phyloP scores from a whole-genome alignment of 1,284 basidiomycete genomes.

The Ganoderma leucocontextum region DNA sequence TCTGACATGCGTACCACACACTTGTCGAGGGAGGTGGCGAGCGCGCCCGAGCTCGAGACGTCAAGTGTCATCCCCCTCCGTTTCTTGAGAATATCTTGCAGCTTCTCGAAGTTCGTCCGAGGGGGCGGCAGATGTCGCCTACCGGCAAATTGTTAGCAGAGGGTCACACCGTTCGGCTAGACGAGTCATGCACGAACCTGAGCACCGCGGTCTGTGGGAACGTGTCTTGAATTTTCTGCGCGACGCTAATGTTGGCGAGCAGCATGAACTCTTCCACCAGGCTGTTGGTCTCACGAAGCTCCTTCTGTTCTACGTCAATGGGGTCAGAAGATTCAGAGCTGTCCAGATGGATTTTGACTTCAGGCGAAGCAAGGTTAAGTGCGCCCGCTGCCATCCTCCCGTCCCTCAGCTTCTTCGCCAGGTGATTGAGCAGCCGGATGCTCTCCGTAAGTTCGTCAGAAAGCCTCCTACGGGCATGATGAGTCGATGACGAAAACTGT shows the following conservation, averaged over 20 bases:
- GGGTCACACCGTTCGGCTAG: constrained; percentile 14
- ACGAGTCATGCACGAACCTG: constrained; percentile 55
- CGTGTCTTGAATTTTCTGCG: constrained; percentile 90
- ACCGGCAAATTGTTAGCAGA: constrained; percentile 20
- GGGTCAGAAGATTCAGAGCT: constrained; percentile 94
- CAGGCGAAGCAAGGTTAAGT: constrained; percentile 95
- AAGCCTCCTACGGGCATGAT: constrained; percentile 56
- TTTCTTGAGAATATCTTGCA: constrained; percentile 93
- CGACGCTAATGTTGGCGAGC: constrained; percentile 96
- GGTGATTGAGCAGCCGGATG: constrained; percentile 89
- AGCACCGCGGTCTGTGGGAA: constrained; percentile 97
- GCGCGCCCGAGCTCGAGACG: constrained; percentile 89
- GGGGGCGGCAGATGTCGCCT: constrained; percentile 97
- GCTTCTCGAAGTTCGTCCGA: constrained; percentile 92
- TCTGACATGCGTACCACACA: constrained; percentile 47
- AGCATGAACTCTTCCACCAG: constrained; percentile 99
- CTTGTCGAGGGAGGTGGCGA: constrained; percentile 90
- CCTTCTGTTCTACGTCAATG: constrained; percentile 98
- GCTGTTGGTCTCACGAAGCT: constrained; percentile 92
- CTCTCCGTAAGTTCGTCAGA: constrained; percentile 88
- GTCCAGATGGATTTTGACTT: constrained; percentile 97
- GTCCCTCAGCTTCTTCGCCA: constrained; percentile 89
- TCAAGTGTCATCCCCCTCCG: constrained; percentile 89
- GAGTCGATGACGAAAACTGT: neutral
- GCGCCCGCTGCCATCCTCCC: constrained; percentile 94